Percentiles rank a stretch among this genome's conserved stretches.
These are phyloP conservation scores for Domatiomyces globalis DNA, from an alignment of 2,329 filamentous ascomycete genomes.

Conservation along the genomic window DNA sequence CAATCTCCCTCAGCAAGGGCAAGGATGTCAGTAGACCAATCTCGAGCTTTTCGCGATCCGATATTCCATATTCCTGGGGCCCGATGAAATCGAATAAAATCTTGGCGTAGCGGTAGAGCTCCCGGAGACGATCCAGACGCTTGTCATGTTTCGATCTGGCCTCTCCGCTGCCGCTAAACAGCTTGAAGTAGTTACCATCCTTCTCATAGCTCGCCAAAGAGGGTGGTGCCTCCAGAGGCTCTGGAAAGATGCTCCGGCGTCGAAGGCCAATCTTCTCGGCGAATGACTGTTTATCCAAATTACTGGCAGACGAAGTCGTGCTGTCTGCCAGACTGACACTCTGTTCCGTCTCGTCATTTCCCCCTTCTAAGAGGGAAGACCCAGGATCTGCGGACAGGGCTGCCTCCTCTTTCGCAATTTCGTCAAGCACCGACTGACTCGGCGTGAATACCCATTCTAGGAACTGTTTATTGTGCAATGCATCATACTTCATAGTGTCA, in stretches of 20 bases:
- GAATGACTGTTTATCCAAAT: slow-evolving; percentile 23
- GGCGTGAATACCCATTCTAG: slow-evolving; percentile 96
- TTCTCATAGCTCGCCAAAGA: slow-evolving; percentile 44
- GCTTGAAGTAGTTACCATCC: slow-evolving; percentile 64
- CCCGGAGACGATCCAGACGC: slow-evolving; percentile 72
- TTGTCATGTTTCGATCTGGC: slow-evolving; percentile 69
- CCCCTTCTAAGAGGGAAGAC: slow-evolving; percentile 1
- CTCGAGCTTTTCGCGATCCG: slow-evolving; percentile 91
- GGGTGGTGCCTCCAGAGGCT: slow-evolving; percentile 28
- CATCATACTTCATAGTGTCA: slow-evolving; percentile 99
- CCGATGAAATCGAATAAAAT: slow-evolving; percentile 97
- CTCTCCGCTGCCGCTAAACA: slow-evolving; percentile 64
- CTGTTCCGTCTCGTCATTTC: slow-evolving; percentile 1
- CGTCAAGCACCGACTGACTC: slow-evolving; percentile 39
- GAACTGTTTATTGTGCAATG: slow-evolving; percentile 89
- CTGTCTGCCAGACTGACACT: slow-evolving; percentile 8
- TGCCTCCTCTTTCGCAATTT: slow-evolving; percentile 16
- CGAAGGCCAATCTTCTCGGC: slow-evolving; percentile 35
- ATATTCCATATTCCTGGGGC: slow-evolving; percentile 95
- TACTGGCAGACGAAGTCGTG: slow-evolving; percentile 3
- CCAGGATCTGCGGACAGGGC: slow-evolving; percentile 5
- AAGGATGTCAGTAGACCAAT: slow-evolving; percentile 90
- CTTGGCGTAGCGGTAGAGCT: slow-evolving; percentile 87
- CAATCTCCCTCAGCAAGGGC: slow-evolving; percentile 88
- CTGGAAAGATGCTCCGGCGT: slow-evolving; percentile 36